phyloP scores from a whole-genome alignment of 2,329 filamentous ascomycete genomes.

The Fusarium sterilihyphosum region DNA sequence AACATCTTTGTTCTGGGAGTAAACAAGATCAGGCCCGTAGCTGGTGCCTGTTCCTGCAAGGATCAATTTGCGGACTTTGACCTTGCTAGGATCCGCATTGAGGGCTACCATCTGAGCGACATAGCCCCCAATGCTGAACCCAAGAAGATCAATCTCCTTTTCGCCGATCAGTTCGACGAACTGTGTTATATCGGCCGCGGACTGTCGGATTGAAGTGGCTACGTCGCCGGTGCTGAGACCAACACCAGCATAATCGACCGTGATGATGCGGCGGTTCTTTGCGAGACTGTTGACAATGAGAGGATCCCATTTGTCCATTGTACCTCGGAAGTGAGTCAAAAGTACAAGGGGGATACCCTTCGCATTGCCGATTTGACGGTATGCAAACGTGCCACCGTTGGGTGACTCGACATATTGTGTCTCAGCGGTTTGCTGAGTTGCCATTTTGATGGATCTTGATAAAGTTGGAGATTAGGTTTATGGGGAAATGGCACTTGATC shows the following conservation, averaged over 20 bases:
- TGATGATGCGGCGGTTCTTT: background rate
- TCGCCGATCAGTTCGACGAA: background rate
- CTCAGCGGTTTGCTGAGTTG: slow-evolving; percentile 4
- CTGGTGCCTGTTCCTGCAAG: background rate
- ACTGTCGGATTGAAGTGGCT: background rate
- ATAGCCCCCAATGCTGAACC: background rate
- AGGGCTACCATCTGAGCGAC: slow-evolving; percentile 10
- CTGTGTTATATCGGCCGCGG: background rate
- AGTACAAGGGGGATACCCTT: background rate
- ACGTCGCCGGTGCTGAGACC: slow-evolving; percentile 1
- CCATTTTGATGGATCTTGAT: background rate
- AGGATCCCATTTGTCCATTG: slow-evolving; percentile 15
- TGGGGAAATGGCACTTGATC: background rate
- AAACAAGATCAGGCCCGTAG: background rate
- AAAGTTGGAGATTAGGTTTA: background rate
- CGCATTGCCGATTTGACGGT: background rate
- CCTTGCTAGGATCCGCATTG: background rate
- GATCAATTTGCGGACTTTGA: background rate
- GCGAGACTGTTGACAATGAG: background rate
- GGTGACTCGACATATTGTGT: background rate
- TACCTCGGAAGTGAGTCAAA: background rate
- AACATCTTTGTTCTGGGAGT: background rate
- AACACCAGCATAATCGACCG: slow-evolving; percentile 2
- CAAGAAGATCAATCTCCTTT: background rate
- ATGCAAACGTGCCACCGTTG: background rate